Percentiles rank a stretch among this genome's conserved stretches.
Evolutionary conservation across 257 asterid species (phyloP).

Genomic region (Linderniella brevidens): DNA sequence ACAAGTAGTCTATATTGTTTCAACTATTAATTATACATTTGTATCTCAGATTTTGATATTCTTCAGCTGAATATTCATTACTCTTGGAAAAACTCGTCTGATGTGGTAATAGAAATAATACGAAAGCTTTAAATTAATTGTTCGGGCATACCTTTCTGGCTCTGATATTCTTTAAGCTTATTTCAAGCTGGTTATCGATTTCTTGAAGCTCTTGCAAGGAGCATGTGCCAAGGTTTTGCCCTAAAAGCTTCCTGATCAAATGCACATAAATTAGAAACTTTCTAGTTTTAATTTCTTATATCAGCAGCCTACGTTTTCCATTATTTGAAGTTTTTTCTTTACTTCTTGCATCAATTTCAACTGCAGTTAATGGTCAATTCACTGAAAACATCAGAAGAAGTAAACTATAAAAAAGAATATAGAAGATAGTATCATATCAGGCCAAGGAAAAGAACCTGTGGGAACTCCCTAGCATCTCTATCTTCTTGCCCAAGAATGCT

Average conservation of each 20-base stretch:
- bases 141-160: slow-evolving; percentile 29
- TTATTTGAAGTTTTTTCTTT: too few species aligned
- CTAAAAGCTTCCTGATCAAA: slow-evolving; percentile 40
- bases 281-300: neutral
- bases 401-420: too few species aligned
- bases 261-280: neutral
- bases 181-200: slow-evolving; percentile 41
- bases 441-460: slow-evolving; percentile 23
- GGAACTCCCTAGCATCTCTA: slow-evolving; percentile 43
- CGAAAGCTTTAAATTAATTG: too few species aligned
- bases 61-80: too few species aligned
- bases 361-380: too few species aligned
- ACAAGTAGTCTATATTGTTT: neutral
- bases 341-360: too few species aligned
- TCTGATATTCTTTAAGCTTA: slow-evolving; percentile 38
- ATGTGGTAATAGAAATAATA: too few species aligned
- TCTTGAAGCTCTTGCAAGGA: slow-evolving; percentile 43
- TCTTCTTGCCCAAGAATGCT: slow-evolving; percentile 28
- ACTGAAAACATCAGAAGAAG: too few species aligned
- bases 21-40: neutral
- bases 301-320: too few species aligned
- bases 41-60: neutral
- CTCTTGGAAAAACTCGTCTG: too few species aligned
- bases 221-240: slow-evolving; percentile 38
- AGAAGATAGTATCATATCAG: slow-evolving; percentile 2